These are phyloP conservation scores for Claviceps africana DNA, from an alignment of 2,329 filamentous ascomycete genomes.

Conservation along the genomic window DNA sequence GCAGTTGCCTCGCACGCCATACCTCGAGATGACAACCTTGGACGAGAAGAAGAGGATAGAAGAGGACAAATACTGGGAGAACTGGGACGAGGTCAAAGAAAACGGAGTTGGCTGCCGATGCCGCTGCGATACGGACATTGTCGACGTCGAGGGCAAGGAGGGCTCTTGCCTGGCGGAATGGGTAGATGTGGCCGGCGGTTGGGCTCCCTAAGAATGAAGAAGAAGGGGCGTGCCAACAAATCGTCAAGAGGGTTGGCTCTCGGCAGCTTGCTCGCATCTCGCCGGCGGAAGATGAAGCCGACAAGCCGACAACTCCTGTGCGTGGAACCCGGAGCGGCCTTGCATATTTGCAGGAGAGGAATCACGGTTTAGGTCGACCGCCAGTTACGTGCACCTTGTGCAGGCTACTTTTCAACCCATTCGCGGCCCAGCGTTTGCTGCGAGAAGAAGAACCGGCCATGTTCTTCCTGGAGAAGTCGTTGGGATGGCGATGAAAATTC, in stretches of 20 bases:
- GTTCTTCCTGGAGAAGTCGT: background rate
- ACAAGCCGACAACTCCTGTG: background rate
- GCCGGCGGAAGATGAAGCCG: background rate
- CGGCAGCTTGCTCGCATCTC: background rate
- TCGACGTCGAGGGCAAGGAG: slow-evolving; percentile 94
- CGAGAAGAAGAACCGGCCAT: background rate
- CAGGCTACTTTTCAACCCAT: background rate
- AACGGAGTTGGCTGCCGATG: slow-evolving; percentile 96
- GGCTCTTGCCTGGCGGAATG: slow-evolving; percentile 90
- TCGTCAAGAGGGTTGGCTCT: background rate
- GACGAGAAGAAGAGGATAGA: slow-evolving; percentile 75
- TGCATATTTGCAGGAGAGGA: background rate
- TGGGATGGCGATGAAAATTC: slow-evolving; percentile 1
- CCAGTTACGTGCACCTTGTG: background rate
- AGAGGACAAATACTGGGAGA: slow-evolving; percentile 94
- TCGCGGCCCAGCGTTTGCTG: background rate
- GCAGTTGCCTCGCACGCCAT: slow-evolving; percentile 69
- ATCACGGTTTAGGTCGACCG: background rate
- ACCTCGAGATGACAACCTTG: slow-evolving; percentile 63
- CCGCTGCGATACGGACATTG: slow-evolving; percentile 92
- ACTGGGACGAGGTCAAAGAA: slow-evolving; percentile 74
- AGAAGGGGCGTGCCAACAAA: background rate
- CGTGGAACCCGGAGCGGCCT: background rate
- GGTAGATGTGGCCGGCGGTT: slow-evolving; percentile 94
- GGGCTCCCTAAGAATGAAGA: slow-evolving; percentile 41